Percentiles rank a stretch among this genome's conserved stretches.
These are phyloP conservation scores for Mycena rosella DNA, from an alignment of 768 basidiomycete species.

Conservation along the genomic window DNA sequence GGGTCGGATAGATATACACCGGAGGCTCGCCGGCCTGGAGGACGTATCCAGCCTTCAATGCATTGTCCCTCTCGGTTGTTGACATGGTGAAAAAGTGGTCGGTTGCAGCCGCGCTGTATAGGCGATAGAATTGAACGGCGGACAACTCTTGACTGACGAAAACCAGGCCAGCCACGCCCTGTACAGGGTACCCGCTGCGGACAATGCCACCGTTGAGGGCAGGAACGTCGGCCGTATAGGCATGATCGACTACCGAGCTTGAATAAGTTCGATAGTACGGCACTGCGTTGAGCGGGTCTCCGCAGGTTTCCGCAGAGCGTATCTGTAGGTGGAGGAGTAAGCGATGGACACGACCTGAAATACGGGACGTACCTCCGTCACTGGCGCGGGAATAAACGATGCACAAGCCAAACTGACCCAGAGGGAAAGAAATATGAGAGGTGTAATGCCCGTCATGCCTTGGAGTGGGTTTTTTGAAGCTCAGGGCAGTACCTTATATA, in stretches of 20 bases:
- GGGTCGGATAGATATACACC: constrained; percentile 1
- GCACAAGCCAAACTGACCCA: too few relatives aligned
- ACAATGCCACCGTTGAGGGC: neutral
- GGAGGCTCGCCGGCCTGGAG: neutral
- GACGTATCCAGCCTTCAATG: neutral
- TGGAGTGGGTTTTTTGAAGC: too few relatives aligned
- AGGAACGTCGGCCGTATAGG: neutral
- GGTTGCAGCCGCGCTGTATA: neutral
- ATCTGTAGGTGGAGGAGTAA: neutral
- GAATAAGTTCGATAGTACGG: constrained; percentile 2
- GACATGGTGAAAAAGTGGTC: constrained; percentile 2
- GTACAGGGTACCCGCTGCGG: neutral
- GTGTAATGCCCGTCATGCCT: too few relatives aligned
- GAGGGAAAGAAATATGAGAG: too few relatives aligned
- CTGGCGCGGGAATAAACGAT: too few relatives aligned
- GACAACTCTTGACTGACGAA: neutral
- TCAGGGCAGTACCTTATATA: too few relatives aligned
- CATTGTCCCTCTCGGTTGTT: neutral
- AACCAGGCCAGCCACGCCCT: constrained; percentile 6
- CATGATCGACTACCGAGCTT: neutral
- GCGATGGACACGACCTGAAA: too few relatives aligned
- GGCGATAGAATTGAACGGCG: neutral
- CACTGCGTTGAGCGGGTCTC: neutral
- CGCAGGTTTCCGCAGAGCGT: neutral
- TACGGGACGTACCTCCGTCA: too few relatives aligned